Evolutionary conservation across 169 alveolate genomes (phyloP).

Genomic region (Babesia gibsoni): DNA sequence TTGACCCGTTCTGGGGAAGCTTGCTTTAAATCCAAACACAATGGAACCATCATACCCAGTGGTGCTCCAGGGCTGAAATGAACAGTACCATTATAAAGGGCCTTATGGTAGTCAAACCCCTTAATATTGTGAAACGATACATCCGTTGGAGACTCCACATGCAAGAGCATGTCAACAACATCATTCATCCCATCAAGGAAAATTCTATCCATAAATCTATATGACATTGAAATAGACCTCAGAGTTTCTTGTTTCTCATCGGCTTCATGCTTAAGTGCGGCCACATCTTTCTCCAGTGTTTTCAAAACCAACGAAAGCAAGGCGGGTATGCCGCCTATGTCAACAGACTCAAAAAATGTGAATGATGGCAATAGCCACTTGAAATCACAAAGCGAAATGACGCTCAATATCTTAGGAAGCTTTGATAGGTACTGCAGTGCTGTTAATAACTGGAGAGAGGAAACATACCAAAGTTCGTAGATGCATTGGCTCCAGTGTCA

Average conservation of each 20-base stretch:
- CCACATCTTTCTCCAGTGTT: neutral
- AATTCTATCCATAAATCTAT: conserved; percentile 8
- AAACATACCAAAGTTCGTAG: conserved; percentile 16
- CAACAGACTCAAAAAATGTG: conserved; percentile 27
- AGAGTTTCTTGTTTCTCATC: neutral
- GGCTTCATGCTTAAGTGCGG: neutral
- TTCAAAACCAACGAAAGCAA: neutral
- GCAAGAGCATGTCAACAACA: neutral
- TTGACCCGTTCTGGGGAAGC: neutral
- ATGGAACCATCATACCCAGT: neutral
- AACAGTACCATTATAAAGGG: neutral
- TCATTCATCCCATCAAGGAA: conserved; percentile 34
- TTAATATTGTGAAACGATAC: neutral
- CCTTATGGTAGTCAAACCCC: neutral
- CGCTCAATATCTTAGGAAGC: conserved; percentile 17
- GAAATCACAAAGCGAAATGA: conserved; percentile 17
- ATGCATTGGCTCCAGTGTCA: conserved; percentile 62
- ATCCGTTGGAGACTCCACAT: neutral
- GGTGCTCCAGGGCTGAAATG: conserved; percentile 22
- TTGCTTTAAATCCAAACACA: neutral
- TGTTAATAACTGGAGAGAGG: neutral
- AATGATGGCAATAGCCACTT: conserved; percentile 57
- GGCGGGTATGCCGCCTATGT: neutral
- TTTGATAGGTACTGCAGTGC: conserved; percentile 12
- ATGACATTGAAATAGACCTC: conserved; percentile 14